A percentile compares a stretch with the other conserved stretches of the same genome.
These are phyloP conservation scores for Tuber calosporum DNA, from an alignment of 495 filamentous ascomycete species.

Conservation along the genomic window DNA sequence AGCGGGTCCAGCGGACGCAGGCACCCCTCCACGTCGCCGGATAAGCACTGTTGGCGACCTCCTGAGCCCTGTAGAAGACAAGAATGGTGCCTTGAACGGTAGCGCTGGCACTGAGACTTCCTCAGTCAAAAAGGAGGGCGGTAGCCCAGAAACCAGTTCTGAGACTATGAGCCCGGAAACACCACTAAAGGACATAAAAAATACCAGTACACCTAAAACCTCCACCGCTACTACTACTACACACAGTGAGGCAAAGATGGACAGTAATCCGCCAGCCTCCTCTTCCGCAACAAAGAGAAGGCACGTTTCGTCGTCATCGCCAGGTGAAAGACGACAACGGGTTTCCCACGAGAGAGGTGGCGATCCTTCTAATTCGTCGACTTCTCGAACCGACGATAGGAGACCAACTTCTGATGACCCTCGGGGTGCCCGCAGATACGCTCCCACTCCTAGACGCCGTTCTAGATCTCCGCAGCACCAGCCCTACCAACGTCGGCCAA, in stretches of 20 bases:
- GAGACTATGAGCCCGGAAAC: conserved; percentile 31
- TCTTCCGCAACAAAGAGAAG: neutral
- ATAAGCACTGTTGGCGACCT: conserved; percentile 34
- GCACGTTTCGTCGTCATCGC: neutral
- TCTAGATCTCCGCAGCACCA: conserved; percentile 21
- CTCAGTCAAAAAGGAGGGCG: conserved; percentile 5
- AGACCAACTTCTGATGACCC: conserved; percentile 6
- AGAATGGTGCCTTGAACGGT: conserved; percentile 11
- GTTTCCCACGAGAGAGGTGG: neutral
- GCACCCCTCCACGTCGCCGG: conserved; percentile 23
- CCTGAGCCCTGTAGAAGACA: conserved; percentile 26
- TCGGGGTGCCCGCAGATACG: conserved; percentile 10
- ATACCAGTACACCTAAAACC: neutral
- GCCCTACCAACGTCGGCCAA: conserved; percentile 23
- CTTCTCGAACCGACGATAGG: conserved; percentile 8
- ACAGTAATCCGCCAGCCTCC: neutral
- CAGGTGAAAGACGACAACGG: neutral
- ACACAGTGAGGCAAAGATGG: neutral
- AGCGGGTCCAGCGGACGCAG: conserved; percentile 19
- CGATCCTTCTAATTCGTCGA: neutral
- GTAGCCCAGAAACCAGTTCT: conserved; percentile 21
- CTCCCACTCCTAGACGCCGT: conserved; percentile 22
- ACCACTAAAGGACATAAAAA: neutral
- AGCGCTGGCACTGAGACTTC: neutral
- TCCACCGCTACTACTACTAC: neutral